These are phyloP conservation scores for Xylaria multiplex DNA, from an alignment of 2,329 filamentous ascomycete genomes.

Conservation along the genomic window DNA sequence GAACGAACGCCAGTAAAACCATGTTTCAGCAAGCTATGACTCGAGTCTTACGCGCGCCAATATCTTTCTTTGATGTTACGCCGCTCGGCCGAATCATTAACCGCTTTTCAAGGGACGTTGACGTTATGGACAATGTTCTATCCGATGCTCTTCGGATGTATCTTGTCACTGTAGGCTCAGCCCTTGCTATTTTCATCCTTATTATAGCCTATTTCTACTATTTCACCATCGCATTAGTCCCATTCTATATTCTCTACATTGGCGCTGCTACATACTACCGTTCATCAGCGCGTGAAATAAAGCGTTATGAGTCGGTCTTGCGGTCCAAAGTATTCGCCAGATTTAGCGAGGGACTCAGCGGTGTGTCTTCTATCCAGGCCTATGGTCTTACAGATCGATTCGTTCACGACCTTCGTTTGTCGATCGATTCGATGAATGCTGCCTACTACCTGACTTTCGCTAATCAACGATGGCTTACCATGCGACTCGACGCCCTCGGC, in stretches of 20 bases:
- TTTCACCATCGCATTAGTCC: constrained; percentile 72
- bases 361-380: constrained; percentile 85
- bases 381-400: constrained; percentile 88
- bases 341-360: constrained; percentile 88
- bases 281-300: constrained; percentile 90
- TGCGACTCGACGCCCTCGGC: constrained; percentile 85
- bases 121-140: constrained; percentile 94
- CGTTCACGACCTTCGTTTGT: constrained; percentile 70
- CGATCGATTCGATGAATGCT: constrained; percentile 91
- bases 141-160: constrained; percentile 94
- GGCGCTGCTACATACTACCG: constrained; percentile 85
- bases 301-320: constrained; percentile 90
- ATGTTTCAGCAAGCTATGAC: constrained; percentile 85
- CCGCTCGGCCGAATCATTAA: constrained; percentile 95
- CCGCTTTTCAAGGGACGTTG: constrained; percentile 93
- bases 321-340: constrained; percentile 89
- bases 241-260: constrained; percentile 75
- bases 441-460: constrained; percentile 96
- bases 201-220: constrained; percentile 96
- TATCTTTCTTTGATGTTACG: constrained; percentile 97
- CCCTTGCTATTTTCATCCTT: constrained; percentile 83
- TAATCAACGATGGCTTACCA: constrained; percentile 92
- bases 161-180: constrained; percentile 83
- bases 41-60: constrained; percentile 75
- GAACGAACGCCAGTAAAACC: constrained; percentile 81